These are phyloP conservation scores for Sphagnum tenellum DNA, from an alignment of 225 moss, liverwort and hornwort genomes.

Conservation along the genomic window DNA sequence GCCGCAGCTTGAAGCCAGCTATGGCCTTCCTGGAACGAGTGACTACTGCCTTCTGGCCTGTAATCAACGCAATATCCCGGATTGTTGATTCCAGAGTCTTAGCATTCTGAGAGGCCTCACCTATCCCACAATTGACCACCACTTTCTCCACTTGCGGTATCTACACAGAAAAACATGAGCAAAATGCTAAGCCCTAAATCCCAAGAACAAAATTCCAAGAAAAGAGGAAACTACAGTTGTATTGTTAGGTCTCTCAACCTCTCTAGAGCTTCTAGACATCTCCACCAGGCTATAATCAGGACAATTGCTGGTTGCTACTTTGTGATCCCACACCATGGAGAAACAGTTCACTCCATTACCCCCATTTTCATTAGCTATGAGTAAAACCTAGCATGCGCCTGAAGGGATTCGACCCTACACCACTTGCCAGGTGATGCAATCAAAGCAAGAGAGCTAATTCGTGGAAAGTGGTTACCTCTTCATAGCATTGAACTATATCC, in stretches of 20 bases:
- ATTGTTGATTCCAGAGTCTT: conserved; percentile 82
- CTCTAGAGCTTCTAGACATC: too few relatives aligned
- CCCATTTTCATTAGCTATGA: too few relatives aligned
- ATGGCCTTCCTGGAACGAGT: conserved; percentile 90
- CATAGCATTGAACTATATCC: too few relatives aligned
- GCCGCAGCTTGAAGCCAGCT: conserved; percentile 85
- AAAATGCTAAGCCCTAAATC: conserved; percentile 1
- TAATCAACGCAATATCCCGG: conserved; percentile 63
- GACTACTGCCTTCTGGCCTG: conserved; percentile 71
- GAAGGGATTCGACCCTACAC: too few relatives aligned
- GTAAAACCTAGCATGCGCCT: too few relatives aligned
- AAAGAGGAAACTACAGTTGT: neutral
- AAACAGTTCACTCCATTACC: too few relatives aligned
- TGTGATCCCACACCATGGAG: too few relatives aligned
- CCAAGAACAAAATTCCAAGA: neutral
- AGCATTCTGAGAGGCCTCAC: conserved; percentile 93
- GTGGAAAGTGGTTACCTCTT: too few relatives aligned
- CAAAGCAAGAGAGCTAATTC: too few relatives aligned
- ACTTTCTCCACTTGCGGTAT: conserved; percentile 65
- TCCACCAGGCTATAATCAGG: too few relatives aligned
- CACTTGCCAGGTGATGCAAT: too few relatives aligned
- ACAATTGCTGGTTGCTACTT: too few relatives aligned
- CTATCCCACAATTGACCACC: conserved; percentile 87
- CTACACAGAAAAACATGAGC: conserved; percentile 10
- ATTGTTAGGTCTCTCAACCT: neutral